Percentiles rank a stretch among this genome's conserved stretches.
Evolutionary conservation across 257 asterid genomes (phyloP).

Genomic region (Solanum neorickii): DNA sequence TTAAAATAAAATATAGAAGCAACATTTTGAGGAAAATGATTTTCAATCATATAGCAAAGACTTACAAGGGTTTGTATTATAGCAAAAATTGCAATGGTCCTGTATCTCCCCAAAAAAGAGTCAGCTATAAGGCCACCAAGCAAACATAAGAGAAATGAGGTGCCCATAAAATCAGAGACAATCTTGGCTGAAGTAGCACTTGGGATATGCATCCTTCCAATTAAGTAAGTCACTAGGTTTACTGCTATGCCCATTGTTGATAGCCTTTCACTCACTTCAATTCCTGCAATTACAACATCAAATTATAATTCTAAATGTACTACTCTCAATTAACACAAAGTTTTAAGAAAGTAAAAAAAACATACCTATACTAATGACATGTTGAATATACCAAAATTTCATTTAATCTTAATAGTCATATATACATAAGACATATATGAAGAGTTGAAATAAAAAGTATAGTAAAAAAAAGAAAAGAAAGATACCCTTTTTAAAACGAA

Average conservation of each 20-base stretch:
- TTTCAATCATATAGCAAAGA: neutral
- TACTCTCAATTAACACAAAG: neutral
- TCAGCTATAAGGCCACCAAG: constrained; percentile 44
- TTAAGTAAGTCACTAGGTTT: constrained; percentile 31
- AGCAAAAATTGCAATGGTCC: constrained; percentile 20
- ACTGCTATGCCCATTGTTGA: constrained; percentile 39
- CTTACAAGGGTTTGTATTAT: constrained; percentile 23
- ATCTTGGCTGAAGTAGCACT: constrained; percentile 32
- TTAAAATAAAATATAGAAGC: neutral
- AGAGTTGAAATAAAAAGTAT: neutral
- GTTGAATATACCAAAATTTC: neutral
- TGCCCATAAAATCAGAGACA: constrained; percentile 36
- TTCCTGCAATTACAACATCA: constrained; percentile 6
- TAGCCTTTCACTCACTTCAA: constrained; percentile 29
- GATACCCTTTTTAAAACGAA: too few relatives aligned
- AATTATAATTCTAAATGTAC: neutral
- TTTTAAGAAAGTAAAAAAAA: neutral
- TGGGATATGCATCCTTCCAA: constrained; percentile 33
- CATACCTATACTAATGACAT: neutral
- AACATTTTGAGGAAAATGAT: neutral
- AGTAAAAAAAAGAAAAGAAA: neutral
- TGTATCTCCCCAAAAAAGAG: constrained; percentile 30
- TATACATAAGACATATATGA: neutral
- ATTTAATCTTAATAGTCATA: neutral
- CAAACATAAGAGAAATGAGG: constrained; percentile 24